These are phyloP conservation scores for Isoetes engelmannii DNA, from an alignment of 83 land plant species.

Conservation along the genomic window DNA sequence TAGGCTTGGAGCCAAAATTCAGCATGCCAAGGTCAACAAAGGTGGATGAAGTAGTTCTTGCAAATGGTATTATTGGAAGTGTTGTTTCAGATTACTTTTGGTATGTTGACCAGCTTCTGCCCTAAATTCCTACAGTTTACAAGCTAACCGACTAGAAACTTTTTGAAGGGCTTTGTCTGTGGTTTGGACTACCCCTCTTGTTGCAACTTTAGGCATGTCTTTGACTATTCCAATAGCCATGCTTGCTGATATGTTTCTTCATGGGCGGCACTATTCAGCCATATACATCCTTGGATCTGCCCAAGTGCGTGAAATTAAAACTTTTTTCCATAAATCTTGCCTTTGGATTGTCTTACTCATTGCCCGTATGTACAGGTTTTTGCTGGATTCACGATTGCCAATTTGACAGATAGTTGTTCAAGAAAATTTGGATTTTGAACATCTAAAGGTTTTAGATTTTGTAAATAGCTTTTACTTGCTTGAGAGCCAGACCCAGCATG, in stretches of 20 bases:
- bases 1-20: constrained; percentile 88
- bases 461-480: no score
- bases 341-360: no score
- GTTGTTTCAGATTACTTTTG: constrained; percentile 96
- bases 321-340: no score
- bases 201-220: constrained; percentile 96
- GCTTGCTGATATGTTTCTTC: constrained; percentile 97
- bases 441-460: no score
- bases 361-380: no score
- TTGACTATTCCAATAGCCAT: constrained; percentile 96
- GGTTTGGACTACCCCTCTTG: constrained; percentile 98
- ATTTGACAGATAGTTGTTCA: no score
- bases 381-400: no score
- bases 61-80: constrained; percentile 94
- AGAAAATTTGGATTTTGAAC: no score
- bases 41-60: constrained; percentile 87
- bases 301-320: constrained; percentile 42
- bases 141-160: no score
- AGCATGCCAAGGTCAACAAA: constrained; percentile 71
- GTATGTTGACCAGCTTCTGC: constrained; percentile 26
- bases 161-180: constrained; percentile 98
- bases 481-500: no score
- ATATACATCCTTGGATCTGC: constrained; percentile 89
- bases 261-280: constrained; percentile 94
- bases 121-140: not conserved